phyloP scores from a whole-genome alignment of 2,329 filamentous ascomycete species.

The Scolecobasidium constrictum region DNA sequence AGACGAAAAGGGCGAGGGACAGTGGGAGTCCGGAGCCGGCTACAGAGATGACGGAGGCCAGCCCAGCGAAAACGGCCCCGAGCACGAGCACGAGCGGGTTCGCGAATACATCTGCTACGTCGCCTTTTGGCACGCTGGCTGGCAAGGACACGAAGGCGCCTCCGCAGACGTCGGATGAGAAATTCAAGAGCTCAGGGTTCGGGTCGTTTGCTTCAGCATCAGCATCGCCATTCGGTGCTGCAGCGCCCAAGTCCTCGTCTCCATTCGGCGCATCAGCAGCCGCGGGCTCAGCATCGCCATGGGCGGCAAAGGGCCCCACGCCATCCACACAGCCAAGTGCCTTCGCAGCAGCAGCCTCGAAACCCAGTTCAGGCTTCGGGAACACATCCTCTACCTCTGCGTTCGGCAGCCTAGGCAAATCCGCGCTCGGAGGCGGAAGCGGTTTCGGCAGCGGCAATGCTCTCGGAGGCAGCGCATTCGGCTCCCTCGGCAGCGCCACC shows the following conservation, averaged over 20 bases:
- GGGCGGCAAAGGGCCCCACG: constrained; percentile 7
- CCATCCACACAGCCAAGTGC: constrained; percentile 15
- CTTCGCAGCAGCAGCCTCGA: constrained; percentile 13
- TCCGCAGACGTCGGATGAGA: constrained; percentile 11
- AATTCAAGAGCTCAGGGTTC: constrained; percentile 9
- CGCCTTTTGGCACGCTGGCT: constrained; percentile 36
- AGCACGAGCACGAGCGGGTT: constrained; percentile 33
- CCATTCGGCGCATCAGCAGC: constrained; percentile 20
- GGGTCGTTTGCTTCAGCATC: constrained; percentile 8
- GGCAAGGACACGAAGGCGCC: not conserved
- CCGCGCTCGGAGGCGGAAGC: constrained; percentile 32
- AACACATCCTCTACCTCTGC: constrained; percentile 17
- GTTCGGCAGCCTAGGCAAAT: constrained; percentile 26
- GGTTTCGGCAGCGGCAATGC: constrained; percentile 24
- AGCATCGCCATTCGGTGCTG: constrained; percentile 25
- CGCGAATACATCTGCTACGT: constrained; percentile 32
- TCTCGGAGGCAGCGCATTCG: constrained; percentile 16
- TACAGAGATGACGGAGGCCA: constrained; percentile 4
- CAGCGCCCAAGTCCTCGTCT: constrained; percentile 23
- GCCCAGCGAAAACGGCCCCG: constrained; percentile 19
- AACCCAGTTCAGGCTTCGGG: constrained; percentile 19
- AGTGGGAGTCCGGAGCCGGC: constrained; percentile 17
- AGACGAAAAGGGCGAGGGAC: constrained; percentile 25
- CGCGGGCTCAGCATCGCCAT: constrained; percentile 10
- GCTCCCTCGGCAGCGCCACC: constrained; percentile 9